phyloP scores from a whole-genome alignment of 2,329 filamentous ascomycete species.

The Exophiala sp. region DNA sequence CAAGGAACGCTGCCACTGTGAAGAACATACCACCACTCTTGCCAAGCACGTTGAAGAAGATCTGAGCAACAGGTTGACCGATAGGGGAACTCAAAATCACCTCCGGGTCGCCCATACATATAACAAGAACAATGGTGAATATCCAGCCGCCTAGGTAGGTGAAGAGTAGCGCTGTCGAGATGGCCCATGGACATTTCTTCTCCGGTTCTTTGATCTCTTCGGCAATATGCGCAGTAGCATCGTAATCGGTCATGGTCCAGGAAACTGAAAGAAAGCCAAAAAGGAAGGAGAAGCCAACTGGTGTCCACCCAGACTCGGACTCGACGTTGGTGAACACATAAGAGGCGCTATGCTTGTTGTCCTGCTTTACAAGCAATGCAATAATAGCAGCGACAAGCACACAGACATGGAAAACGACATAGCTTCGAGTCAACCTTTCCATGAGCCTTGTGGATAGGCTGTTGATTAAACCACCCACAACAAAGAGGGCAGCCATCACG shows the following conservation, averaged over 20 bases:
- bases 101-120: slow-evolving; percentile 51
- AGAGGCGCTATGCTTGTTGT: slow-evolving; percentile 49
- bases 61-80: slow-evolving; percentile 54
- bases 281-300: slow-evolving; percentile 54
- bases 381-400: slow-evolving; percentile 51
- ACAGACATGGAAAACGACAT: slow-evolving; percentile 56
- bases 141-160: slow-evolving; percentile 55
- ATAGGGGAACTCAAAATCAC: slow-evolving; percentile 46
- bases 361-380: slow-evolving; percentile 49
- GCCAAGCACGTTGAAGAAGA: slow-evolving; percentile 58
- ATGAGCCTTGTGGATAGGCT: slow-evolving; percentile 55
- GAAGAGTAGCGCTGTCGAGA: slow-evolving; percentile 54
- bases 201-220: slow-evolving; percentile 54
- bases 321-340: slow-evolving; percentile 57
- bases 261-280: slow-evolving; percentile 59
- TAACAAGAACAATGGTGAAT: slow-evolving; percentile 58
- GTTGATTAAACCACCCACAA: slow-evolving; percentile 53
- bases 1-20: slow-evolving; percentile 54
- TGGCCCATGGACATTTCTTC: slow-evolving; percentile 54
- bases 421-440: slow-evolving; percentile 56
- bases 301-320: slow-evolving; percentile 52
- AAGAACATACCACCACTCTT: slow-evolving; percentile 53
- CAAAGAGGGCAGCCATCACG: slow-evolving; percentile 54
- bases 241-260: slow-evolving; percentile 61
- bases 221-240: slow-evolving; percentile 46